Conservation (phyloP, 2,329 filamentous ascomycete genomes). For the Thelonectria blattea region DNA sequence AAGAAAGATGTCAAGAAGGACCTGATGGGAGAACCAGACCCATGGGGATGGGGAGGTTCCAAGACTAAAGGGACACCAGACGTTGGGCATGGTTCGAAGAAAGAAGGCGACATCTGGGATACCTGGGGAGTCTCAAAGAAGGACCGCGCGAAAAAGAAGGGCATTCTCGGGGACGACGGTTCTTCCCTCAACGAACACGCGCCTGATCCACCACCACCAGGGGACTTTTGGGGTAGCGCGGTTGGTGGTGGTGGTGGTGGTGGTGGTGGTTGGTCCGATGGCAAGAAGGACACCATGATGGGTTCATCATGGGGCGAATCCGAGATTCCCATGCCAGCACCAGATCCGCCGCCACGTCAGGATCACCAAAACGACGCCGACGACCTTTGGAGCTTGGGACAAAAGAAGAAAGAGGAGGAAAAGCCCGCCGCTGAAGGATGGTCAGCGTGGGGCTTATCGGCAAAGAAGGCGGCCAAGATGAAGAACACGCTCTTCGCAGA, state of each 20-base stretch:
- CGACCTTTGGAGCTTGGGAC: slow-evolving; percentile 37
- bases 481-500: slow-evolving; percentile 29
- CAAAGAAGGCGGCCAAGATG: slow-evolving; percentile 34
- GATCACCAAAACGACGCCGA: slow-evolving; percentile 32
- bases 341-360: slow-evolving; percentile 30
- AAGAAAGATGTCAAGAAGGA: slow-evolving; percentile 52
- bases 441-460: slow-evolving; percentile 31
- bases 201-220: slow-evolving; percentile 34
- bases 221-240: slow-evolving; percentile 39
- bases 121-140: slow-evolving; percentile 43
- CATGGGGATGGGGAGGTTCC: slow-evolving; percentile 45
- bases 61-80: slow-evolving; percentile 50
- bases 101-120: slow-evolving; percentile 42
- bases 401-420: slow-evolving; percentile 34
- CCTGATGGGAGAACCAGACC: slow-evolving; percentile 35
- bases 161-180: slow-evolving; percentile 33
- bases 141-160: slow-evolving; percentile 42
- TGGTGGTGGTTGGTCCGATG: slow-evolving; percentile 26
- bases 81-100: slow-evolving; percentile 36
- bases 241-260: slow-evolving; percentile 3
- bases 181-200: slow-evolving; percentile 29
- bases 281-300: slow-evolving; percentile 43
- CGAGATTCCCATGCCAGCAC: slow-evolving; percentile 30
- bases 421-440: slow-evolving; percentile 29
- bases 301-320: slow-evolving; percentile 33